Evolutionary conservation across 805 yeast genomes (phyloP), one percentile per base, ranked within the genome.

Genomic region (Schizosaccharomyces cryophilus): DNA sequence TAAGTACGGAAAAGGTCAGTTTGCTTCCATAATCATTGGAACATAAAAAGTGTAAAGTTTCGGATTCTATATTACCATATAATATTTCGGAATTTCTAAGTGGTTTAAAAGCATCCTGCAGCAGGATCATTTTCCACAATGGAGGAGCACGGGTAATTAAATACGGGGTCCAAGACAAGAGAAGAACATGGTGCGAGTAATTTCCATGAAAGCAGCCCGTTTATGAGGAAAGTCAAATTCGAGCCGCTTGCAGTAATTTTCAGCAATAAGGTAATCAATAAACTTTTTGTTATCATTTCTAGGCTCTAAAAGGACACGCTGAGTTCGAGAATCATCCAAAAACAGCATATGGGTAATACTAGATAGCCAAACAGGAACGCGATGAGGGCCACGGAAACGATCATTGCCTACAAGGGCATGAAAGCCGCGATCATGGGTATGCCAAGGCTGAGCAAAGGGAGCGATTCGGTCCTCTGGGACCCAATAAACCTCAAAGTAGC

Each of bases 181-280:
- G 15, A 65, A 64, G 59, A 66, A 66, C 29, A 58, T 60, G 17
- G 62, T 56, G 1, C 69, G 60, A 13, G 62, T 60, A 29, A 66
- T 63, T 19, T 64, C 42, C 67, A 66, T 64, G 61, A 67, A 61
- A 17, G 69, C 69, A 7, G 69, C 66, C 30, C 66, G 63, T 55
- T 66, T 66, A 48, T 66, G 69, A 4, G 69, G 69, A 51, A 66
- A 66, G 47, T 66, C 62, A 42, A 66, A 66, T 42, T 66, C 69
- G 42, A 60, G 56, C 11, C 61, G 45, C 58, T 66, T 66, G 26
- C 61, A 47, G 54, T 62, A 66, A 11, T 64, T 65, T 24, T 42
- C 31, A 15, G 54, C 35, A 7, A 58, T 54, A 13, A 66, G 62
- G 48, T 66, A 66, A 9, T 54, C 60, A 48, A 66, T 64, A 45